Evolutionary conservation across 805 yeast species (phyloP).

Genomic region (Candida pseudofarinosa): DNA sequence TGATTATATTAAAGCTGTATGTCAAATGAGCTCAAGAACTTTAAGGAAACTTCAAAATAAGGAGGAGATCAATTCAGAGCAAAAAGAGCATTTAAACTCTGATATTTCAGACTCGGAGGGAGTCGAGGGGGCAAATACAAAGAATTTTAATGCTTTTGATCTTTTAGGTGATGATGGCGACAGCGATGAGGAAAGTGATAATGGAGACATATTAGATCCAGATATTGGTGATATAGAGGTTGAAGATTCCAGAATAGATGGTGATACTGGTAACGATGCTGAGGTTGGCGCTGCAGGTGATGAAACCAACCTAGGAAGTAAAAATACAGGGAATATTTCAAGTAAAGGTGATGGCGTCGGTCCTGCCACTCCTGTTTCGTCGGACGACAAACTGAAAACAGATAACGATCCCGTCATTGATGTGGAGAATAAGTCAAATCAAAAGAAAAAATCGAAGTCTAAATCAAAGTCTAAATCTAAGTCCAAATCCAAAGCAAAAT

Average conservation of each 20-base stretch:
- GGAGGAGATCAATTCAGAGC: conserved; percentile 3
- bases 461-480: conserved; percentile 3
- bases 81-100: conserved; percentile 4
- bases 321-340: conserved; percentile 3
- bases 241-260: not conserved
- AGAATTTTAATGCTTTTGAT: conserved; percentile 43
- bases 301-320: conserved; percentile 14
- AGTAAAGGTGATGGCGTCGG: not conserved
- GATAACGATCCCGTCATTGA: not conserved
- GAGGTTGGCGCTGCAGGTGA: conserved; percentile 9
- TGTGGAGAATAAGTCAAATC: not conserved
- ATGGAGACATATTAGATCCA: conserved; percentile 7
- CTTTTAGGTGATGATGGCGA: conserved; percentile 23
- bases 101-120: conserved; percentile 9
- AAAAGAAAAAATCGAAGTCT: not conserved
- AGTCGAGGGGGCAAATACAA: conserved; percentile 9
- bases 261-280: not conserved
- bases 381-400: not conserved
- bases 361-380: not conserved
- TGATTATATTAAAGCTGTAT: not conserved
- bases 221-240: conserved; percentile 5
- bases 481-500: conserved; percentile 17
- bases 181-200: conserved; percentile 8
- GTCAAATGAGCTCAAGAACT: conserved; percentile 48
- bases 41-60: conserved; percentile 36